Evolutionary conservation across 2,329 filamentous ascomycete genomes (phyloP), one percentile per base, ranked within the genome.

Genomic region (Botrytis pseudocinerea): DNA sequence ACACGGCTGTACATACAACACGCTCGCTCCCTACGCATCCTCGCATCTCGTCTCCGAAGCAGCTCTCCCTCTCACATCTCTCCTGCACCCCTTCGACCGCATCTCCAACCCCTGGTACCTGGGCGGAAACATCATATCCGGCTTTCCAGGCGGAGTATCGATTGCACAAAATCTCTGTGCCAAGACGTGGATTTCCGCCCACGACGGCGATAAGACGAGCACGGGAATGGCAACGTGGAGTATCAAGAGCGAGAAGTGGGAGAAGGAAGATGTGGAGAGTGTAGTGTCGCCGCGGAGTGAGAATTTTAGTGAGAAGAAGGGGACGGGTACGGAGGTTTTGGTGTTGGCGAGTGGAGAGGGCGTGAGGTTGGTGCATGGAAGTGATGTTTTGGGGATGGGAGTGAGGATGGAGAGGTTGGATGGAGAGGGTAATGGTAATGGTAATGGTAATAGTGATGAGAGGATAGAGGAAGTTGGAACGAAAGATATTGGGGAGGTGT

Each of bases 61-160:
- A 2, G 88, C 89, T 0, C 83, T 91, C 4, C 90, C 89, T 0
- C 82, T 93, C 28, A 91, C 88, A 0, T 86, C 87, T 0, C 85
- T 93, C 7, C 83, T 93, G 25, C 90, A 92, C 79, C 88, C 87
- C 70, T 90, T 92, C 81, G 88, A 91, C 77, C 82, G 82, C 14
- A 85, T 90, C 40, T 82, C 84, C 32, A 89, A 88, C 62, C 87
- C 88, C 0, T 90, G 88, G 87, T 90, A 87, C 81, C 74, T 91
- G 2, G 89, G 89, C 51, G 88, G 89, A 0, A 86, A 87, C 69
- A 86, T 90, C 69, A 87, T 86, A 38, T 83, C 84, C 2, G 89
- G 89, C 0, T 85, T 85, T 16, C 87, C 88, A 0, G 85, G 86
- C 18, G 90, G 90, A 0, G 79, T 86, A 40, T 85, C 88, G 73